Evolutionary conservation across 1,284 basidiomycete genomes (phyloP).

Genomic region (Leccinum subfulvum): DNA sequence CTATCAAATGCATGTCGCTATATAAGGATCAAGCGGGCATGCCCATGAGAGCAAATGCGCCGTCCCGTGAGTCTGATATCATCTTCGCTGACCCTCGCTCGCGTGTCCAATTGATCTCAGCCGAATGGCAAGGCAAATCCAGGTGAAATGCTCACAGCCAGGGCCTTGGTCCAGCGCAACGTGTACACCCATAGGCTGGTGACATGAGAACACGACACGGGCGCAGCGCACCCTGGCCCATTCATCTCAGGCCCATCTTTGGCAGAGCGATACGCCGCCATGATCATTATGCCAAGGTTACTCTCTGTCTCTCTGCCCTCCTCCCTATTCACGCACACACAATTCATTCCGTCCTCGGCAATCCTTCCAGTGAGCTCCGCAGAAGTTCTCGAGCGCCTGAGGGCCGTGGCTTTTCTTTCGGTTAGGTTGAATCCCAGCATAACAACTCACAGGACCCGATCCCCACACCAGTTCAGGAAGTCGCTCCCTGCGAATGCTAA

Average conservation of each 20-base stretch:
- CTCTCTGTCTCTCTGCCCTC: constrained; percentile 5
- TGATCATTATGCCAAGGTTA: constrained; percentile 14
- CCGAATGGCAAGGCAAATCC: constrained; percentile 10
- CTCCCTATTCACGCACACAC: constrained; percentile 7
- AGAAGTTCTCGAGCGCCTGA: constrained; percentile 19
- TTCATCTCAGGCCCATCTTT: constrained; percentile 18
- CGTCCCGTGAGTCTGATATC: constrained; percentile 17
- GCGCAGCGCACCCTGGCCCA: constrained; percentile 16
- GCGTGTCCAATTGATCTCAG: constrained; percentile 16
- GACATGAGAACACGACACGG: constrained; percentile 29
- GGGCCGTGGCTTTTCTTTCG: constrained; percentile 27
- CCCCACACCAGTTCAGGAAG: constrained; percentile 21
- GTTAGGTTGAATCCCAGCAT: constrained; percentile 27
- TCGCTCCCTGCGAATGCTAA: constrained; percentile 19
- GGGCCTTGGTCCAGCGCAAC: constrained; percentile 15
- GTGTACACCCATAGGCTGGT: constrained; percentile 16
- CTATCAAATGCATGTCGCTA: constrained; percentile 23
- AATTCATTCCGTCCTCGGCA: constrained; percentile 14
- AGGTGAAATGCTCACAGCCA: constrained; percentile 23
- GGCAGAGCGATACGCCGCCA: constrained; percentile 14
- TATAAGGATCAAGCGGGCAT: constrained; percentile 16
- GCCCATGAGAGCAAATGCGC: constrained; percentile 18
- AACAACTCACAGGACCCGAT: constrained; percentile 18
- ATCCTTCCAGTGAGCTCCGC: constrained; percentile 11
- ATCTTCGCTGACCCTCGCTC: constrained; percentile 19